Evolutionary conservation across 2,329 filamentous ascomycete species (phyloP).

Genomic region (Trichophyton mentagrophytes): DNA sequence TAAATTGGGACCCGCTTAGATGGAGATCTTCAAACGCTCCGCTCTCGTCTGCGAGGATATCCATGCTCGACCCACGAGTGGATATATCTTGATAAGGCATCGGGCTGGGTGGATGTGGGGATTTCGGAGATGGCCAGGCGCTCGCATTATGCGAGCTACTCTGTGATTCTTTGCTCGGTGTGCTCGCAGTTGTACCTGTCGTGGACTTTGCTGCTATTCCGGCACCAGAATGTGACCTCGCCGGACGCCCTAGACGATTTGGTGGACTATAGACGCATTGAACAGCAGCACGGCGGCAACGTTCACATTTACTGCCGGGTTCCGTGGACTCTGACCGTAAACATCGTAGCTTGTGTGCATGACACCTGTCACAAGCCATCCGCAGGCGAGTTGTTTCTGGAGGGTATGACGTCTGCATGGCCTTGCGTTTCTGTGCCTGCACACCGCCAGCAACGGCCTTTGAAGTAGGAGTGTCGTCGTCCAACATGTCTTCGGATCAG

Average conservation of each 20-base stretch:
- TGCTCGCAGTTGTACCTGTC: background rate
- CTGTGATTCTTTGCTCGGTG: background rate
- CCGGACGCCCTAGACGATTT: background rate
- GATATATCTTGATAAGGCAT: background rate
- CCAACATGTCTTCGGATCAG: background rate
- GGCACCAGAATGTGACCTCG: background rate
- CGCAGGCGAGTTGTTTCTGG: background rate
- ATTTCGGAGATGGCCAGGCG: background rate
- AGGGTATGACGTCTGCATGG: background rate
- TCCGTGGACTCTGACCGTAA: background rate
- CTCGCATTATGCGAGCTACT: background rate
- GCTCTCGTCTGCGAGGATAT: background rate
- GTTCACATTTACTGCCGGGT: background rate
- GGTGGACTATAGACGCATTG: background rate
- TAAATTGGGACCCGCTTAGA: background rate
- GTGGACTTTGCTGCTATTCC: background rate
- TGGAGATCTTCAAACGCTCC: background rate
- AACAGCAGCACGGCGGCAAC: background rate
- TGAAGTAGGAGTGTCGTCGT: background rate
- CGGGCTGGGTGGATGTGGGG: background rate
- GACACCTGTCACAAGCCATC: background rate
- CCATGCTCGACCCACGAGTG: background rate
- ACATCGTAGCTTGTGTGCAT: slow-evolving; percentile 2
- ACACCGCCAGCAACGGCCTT: background rate
- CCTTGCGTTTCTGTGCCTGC: background rate